Conservation (phyloP, 208 protist genomes). For the Porcisia hertigi region DNA sequence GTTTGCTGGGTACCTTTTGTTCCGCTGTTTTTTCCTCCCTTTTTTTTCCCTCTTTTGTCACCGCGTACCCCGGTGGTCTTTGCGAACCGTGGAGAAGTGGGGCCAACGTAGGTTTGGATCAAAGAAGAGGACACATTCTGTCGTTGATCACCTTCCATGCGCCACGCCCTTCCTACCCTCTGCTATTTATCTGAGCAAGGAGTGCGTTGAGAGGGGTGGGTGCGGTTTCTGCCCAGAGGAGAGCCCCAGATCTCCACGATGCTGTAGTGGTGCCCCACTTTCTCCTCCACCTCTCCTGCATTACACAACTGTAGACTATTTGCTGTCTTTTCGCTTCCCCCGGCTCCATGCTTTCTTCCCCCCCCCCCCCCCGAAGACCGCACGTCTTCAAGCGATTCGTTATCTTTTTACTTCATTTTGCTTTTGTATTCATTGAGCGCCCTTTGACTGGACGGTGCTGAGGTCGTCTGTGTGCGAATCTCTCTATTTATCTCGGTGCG, state of each 20-base stretch:
- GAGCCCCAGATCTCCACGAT: background rate
- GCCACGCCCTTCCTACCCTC: background rate
- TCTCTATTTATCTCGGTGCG: background rate
- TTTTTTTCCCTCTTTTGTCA: background rate
- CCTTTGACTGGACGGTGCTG: background rate
- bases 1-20: background rate
- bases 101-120: background rate
- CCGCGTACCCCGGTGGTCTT: background rate
- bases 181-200: background rate
- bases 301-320: background rate
- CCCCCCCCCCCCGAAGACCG: background rate
- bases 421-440: background rate
- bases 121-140: background rate
- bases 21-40: background rate
- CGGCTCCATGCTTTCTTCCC: background rate
- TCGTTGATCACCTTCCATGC: background rate
- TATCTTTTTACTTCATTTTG: background rate
- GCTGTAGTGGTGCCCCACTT: background rate
- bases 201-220: background rate
- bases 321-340: background rate
- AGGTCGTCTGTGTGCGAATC: background rate
- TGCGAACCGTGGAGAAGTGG: background rate
- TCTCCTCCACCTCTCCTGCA: background rate
- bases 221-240: background rate
- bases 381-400: background rate